Evolutionary conservation across 1,139 yeast genomes (phyloP), one percentile per base, ranked within the genome.

Genomic region (Saccharomyces uvarum): DNA sequence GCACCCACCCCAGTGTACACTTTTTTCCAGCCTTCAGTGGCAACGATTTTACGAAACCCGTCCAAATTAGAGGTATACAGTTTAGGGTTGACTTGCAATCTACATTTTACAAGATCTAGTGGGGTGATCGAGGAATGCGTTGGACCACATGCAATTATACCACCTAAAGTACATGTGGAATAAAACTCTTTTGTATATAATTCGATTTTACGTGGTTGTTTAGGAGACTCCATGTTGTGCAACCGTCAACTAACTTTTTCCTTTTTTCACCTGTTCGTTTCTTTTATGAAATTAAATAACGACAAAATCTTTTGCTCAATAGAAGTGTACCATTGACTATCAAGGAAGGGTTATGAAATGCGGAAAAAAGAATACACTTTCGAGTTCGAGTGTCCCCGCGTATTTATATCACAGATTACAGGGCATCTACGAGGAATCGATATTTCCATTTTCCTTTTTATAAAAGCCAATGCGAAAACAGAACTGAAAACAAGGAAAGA

Each of bases 111-210:
- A 60, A 91, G 77, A 74, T 91, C 98, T 59, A 91, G 78, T 3
- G 98, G 98, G 5, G 97, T 88, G 33, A 91, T 95, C 2, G 88
- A 81, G 2, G 96, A 84, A 73, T 91, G 98, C 13, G 98, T 91
- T 33, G 97, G 96, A 38, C 97, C 97, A 77, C 98, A 91, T 2
- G 98, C 97, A 56, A 72, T 52, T 13, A 88, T 77, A 63, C 98
- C 98, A 53, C 98, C 98, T 46, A 88, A 58, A 9, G 95, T 85
- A 73, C 97, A 91, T 49, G 96, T 84, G 51, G 81, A 80, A 73
- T 81, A 91, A 73, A 86, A 91, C 69, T 88, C 86, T 26, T 78
- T 76, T 3, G 91, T 77, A 73, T 79, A 86, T 53, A 86, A 75
- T 61, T 62, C 55, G 27, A 63, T 63, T 48, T 57, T 57, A 21